A percentile compares a stretch with the other conserved stretches of the same genome.
Evolutionary conservation across 805 yeast species (phyloP).

Genomic region (Tetrapisispora arboricola): DNA sequence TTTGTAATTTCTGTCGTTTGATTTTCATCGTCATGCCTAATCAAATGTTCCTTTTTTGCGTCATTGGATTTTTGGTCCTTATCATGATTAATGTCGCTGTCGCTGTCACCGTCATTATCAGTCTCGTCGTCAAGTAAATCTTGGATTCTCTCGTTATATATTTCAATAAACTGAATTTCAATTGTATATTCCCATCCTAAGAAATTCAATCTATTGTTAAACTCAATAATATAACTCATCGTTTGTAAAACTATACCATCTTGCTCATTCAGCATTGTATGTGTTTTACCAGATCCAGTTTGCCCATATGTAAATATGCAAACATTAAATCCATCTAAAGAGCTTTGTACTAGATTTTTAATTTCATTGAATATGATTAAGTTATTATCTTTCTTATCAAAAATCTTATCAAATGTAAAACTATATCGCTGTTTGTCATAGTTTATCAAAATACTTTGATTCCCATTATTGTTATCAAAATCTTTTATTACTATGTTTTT

Average conservation of each 20-base stretch:
- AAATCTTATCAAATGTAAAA: slow-evolving; percentile 74
- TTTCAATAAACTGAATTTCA: slow-evolving; percentile 73
- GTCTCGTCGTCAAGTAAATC: slow-evolving; percentile 50
- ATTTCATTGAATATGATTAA: slow-evolving; percentile 68
- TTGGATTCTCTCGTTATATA: slow-evolving; percentile 71
- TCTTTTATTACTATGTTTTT: slow-evolving; percentile 24
- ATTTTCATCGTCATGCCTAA: slow-evolving; percentile 51
- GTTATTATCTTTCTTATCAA: slow-evolving; percentile 45
- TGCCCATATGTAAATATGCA: slow-evolving; percentile 97
- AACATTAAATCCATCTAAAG: slow-evolving; percentile 81
- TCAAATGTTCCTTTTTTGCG: slow-evolving; percentile 41
- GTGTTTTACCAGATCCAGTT: slow-evolving; percentile 92
- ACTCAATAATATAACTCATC: slow-evolving; percentile 55
- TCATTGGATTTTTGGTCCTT: too few species aligned
- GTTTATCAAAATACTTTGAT: slow-evolving; percentile 16
- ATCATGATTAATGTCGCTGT: background rate
- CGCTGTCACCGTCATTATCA: background rate
- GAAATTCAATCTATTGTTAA: slow-evolving; percentile 36
- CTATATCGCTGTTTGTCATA: slow-evolving; percentile 4
- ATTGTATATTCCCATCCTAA: slow-evolving; percentile 56
- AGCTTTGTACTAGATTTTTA: slow-evolving; percentile 74
- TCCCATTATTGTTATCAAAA: slow-evolving; percentile 23
- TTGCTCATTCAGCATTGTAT: slow-evolving; percentile 63
- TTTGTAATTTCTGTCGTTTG: slow-evolving; percentile 52
- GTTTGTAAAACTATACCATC: slow-evolving; percentile 82